Conservation (phyloP, 148 eudicot genomes). For the Spergularia bocconei region DNA sequence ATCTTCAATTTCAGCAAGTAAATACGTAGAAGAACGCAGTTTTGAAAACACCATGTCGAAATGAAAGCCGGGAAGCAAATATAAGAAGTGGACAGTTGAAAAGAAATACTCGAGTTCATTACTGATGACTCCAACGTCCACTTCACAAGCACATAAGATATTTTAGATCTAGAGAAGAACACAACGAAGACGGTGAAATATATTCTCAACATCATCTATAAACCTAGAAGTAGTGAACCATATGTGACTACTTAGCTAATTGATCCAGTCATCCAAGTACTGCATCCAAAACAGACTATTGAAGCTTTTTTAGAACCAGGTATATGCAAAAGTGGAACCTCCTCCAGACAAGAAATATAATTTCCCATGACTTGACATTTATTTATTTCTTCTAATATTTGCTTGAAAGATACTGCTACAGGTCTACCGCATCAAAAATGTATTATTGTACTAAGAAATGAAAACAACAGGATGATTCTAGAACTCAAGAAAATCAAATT, state of each 20-base stretch:
- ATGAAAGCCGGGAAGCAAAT: not conserved
- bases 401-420: not conserved
- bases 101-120: not conserved
- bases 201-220: not conserved
- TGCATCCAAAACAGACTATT: not conserved
- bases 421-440: not conserved
- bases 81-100: not conserved
- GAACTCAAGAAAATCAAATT: not conserved
- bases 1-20: not conserved
- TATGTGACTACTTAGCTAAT: not conserved
- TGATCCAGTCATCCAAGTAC: not conserved
- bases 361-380: not conserved
- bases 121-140: not conserved
- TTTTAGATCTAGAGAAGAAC: not conserved
- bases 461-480: not conserved
- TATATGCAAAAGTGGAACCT: not conserved
- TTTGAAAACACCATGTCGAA: not conserved
- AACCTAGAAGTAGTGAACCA: not conserved
- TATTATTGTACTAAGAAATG: not conserved
- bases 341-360: not conserved
- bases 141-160: slow-evolving; percentile 7
- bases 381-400: not conserved
- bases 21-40: not conserved
- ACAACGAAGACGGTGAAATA: not conserved
- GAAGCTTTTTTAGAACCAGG: not conserved